These are phyloP conservation scores for Calonectria leucothoes DNA, from an alignment of 2,329 filamentous ascomycete species.

Conservation along the genomic window DNA sequence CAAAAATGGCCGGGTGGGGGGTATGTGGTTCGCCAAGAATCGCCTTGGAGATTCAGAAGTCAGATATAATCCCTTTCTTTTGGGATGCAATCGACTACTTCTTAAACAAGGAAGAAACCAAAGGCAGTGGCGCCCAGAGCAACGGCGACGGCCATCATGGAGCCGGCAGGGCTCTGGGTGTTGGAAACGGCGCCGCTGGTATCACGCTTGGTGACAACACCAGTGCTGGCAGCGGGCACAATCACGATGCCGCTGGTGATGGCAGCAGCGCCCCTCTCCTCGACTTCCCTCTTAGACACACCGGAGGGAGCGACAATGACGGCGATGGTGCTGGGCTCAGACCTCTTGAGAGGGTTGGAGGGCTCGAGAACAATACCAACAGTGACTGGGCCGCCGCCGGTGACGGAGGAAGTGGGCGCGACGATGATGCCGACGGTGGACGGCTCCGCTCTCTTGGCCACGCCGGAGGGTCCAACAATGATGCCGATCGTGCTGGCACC, in stretches of 20 bases:
- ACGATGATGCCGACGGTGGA: background rate
- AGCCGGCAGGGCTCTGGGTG: background rate
- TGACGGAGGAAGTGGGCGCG: background rate
- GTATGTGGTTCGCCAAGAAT: background rate
- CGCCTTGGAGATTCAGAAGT: background rate
- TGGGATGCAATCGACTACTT: background rate
- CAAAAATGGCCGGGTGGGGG: background rate
- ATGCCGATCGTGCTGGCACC: background rate
- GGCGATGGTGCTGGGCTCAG: background rate
- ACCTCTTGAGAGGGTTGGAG: background rate
- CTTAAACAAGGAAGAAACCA: background rate
- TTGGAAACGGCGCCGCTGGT: background rate
- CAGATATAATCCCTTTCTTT: background rate
- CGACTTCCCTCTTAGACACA: background rate
- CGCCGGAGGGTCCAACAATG: background rate
- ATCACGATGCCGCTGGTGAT: background rate
- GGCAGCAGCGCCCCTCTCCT: background rate
- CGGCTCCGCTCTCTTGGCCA: background rate
- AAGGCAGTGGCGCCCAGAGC: background rate
- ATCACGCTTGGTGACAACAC: background rate
- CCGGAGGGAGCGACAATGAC: background rate
- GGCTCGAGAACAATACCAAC: background rate
- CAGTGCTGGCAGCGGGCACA: background rate
- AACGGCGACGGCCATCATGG: background rate
- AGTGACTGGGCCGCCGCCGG: background rate